phyloP scores from a whole-genome alignment of 371 early-diverging fungal genomes.

The Mucor irregularis region DNA sequence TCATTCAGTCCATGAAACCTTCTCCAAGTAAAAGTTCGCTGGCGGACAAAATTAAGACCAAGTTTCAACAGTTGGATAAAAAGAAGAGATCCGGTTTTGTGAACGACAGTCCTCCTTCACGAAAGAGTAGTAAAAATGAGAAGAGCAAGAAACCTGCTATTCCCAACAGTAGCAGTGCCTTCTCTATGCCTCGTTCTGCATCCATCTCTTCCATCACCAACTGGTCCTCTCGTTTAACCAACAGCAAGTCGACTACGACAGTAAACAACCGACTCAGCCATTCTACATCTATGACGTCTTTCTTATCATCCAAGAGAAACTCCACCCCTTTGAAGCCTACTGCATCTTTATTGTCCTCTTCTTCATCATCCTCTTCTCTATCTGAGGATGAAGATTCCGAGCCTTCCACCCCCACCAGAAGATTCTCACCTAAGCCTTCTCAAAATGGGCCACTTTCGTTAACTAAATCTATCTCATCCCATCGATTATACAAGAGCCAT shows the following conservation, averaged over 20 bases:
- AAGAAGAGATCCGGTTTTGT: neutral
- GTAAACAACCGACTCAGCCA: no score
- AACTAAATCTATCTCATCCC: constrained; percentile 14
- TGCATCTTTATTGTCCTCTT: neutral
- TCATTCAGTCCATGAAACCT: neutral
- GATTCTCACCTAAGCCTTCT: no score
- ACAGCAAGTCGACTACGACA: no score
- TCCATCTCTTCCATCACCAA: constrained; percentile 21
- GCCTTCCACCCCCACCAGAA: no score
- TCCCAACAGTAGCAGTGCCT: neutral
- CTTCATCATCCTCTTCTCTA: no score
- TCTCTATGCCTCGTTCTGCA: constrained; percentile 13
- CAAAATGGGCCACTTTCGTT: neutral
- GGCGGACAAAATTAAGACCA: constrained; percentile 22
- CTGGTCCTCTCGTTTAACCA: neutral
- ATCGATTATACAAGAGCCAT: constrained; percentile 8
- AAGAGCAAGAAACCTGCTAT: no score
- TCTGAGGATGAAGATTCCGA: no score
- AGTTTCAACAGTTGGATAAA: constrained; percentile 16
- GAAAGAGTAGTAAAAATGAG: neutral
- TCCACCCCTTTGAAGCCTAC: no score
- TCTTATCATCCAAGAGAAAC: neutral
- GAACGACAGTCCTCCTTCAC: neutral
- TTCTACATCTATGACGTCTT: neutral
- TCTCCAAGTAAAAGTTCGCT: constrained; percentile 10